Percentiles rank a stretch among this genome's conserved stretches.
These are phyloP conservation scores for Lipomyces anomalus DNA, from an alignment of 805 yeast genomes.

Conservation along the genomic window DNA sequence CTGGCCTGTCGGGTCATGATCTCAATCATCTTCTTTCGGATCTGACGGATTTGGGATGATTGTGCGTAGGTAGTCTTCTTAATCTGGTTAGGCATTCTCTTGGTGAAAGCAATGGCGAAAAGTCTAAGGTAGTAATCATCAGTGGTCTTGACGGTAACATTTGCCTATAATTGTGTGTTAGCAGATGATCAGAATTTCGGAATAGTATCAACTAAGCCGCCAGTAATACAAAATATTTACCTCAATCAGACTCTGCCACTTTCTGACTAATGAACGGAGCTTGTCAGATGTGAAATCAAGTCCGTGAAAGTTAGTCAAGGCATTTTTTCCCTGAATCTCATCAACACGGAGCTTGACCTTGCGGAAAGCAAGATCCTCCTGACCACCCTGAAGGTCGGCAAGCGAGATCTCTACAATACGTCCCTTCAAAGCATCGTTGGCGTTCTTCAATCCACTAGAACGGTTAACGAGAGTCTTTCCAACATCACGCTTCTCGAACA, in stretches of 20 bases:
- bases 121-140: slow-evolving; percentile 96
- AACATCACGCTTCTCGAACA: slow-evolving; percentile 96
- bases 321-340: slow-evolving; percentile 98
- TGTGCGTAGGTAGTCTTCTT: slow-evolving; percentile 98
- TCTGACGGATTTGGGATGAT: slow-evolving; percentile 93
- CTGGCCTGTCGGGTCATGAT: slow-evolving; percentile 95
- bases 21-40: slow-evolving; percentile 93
- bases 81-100: slow-evolving; percentile 93
- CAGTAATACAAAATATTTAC: no score
- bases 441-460: slow-evolving; percentile 94
- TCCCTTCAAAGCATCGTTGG: slow-evolving; percentile 97
- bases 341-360: slow-evolving; percentile 96
- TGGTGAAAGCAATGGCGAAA: slow-evolving; percentile 97
- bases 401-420: slow-evolving; percentile 93
- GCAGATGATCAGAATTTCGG: no score
- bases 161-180: no score
- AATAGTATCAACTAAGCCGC: no score
- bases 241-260: slow-evolving; percentile 98
- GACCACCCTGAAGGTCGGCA: slow-evolving; percentile 91
- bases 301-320: slow-evolving; percentile 99
- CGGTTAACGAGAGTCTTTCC: slow-evolving; percentile 98
- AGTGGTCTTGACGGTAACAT: slow-evolving; percentile 95
- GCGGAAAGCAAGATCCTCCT: slow-evolving; percentile 98
- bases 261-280: slow-evolving; percentile 95
- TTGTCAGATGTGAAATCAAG: slow-evolving; percentile 97